A percentile compares a stretch with the other conserved stretches of the same genome.
phyloP scores from a whole-genome alignment of 1,284 basidiomycete genomes.

The Cryptococcus maquisensis region DNA sequence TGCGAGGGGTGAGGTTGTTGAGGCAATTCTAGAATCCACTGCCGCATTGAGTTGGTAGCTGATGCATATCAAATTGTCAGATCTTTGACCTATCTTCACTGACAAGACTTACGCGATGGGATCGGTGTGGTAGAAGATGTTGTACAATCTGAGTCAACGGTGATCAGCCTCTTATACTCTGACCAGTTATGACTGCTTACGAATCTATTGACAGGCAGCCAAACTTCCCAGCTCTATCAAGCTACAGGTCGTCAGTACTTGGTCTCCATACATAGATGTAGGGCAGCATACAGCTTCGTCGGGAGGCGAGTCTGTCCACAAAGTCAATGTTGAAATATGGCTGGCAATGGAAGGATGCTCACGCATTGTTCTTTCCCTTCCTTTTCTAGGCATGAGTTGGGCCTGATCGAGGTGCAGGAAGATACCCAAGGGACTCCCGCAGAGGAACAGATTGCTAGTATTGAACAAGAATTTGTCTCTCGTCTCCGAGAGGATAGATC shows the following conservation, averaged over 20 bases:
- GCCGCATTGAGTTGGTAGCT: constrained; percentile 46
- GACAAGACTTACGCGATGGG: constrained; percentile 46
- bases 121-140: constrained; percentile 55
- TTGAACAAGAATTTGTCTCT: constrained; percentile 52
- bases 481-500: constrained; percentile 34
- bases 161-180: background rate
- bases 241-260: constrained; percentile 24
- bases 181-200: constrained; percentile 10
- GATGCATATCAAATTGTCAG: constrained; percentile 44
- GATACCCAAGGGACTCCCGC: constrained; percentile 55
- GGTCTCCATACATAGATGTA: background rate
- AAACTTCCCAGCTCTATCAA: constrained; percentile 52
- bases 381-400: constrained; percentile 55
- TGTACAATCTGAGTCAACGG: constrained; percentile 41
- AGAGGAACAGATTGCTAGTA: constrained; percentile 52
- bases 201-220: constrained; percentile 56
- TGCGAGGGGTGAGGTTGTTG: constrained; percentile 47
- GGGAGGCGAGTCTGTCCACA: constrained; percentile 42
- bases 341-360: constrained; percentile 5
- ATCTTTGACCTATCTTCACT: constrained; percentile 16
- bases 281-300: constrained; percentile 49
- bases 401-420: constrained; percentile 56
- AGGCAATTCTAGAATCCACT: constrained; percentile 43
- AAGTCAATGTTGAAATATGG: background rate
- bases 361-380: constrained; percentile 51